Evolutionary conservation across 2,329 filamentous ascomycete genomes (phyloP).

Genomic region (Byssochlamys sp.): DNA sequence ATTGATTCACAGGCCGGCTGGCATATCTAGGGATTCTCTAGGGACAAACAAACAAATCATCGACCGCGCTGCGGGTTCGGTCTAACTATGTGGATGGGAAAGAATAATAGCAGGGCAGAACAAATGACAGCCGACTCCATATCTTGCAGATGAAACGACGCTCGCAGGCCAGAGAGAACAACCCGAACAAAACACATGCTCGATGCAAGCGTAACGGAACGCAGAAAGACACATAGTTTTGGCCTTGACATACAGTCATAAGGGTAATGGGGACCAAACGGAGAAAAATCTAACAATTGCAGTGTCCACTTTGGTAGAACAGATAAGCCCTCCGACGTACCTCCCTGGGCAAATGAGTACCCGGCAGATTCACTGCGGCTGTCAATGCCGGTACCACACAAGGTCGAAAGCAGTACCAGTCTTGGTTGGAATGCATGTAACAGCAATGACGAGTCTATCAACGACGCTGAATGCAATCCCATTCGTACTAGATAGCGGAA

Average conservation of each 20-base stretch:
- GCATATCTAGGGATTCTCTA: neutral
- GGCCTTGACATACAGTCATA: neutral
- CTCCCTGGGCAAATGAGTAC: neutral
- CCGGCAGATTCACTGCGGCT: neutral
- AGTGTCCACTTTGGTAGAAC: neutral
- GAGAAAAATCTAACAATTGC: neutral
- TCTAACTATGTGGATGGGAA: neutral
- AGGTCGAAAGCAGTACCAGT: neutral
- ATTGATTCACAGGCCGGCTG: neutral
- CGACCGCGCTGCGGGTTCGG: neutral
- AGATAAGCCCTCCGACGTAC: neutral
- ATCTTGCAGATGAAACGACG: neutral
- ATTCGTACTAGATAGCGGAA: conserved; percentile 40
- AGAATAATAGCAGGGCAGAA: neutral
- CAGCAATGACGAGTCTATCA: neutral
- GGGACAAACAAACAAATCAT: neutral
- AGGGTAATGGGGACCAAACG: neutral
- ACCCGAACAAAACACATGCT: neutral
- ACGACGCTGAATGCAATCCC: conserved; percentile 46
- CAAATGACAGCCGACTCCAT: neutral
- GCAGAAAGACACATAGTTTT: neutral
- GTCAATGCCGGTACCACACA: neutral
- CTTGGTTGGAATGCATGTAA: neutral
- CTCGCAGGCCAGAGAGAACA: neutral
- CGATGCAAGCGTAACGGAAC: neutral